phyloP scores from a whole-genome alignment of 768 basidiomycete genomes.

The Lanmaoa rubissima region DNA sequence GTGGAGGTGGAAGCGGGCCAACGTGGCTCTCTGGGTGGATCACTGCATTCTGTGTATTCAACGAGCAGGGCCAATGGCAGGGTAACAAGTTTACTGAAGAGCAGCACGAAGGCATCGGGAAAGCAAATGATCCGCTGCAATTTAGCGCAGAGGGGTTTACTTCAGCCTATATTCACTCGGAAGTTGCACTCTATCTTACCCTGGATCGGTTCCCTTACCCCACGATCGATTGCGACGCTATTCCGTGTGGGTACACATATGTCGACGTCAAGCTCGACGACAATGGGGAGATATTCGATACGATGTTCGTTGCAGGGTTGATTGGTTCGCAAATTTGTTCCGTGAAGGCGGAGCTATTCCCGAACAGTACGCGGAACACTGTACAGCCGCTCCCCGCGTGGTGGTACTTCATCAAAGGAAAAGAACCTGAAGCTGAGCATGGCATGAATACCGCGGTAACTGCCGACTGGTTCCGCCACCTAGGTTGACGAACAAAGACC shows the following conservation, averaged over 20 bases:
- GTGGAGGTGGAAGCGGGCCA: not conserved
- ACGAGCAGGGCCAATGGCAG: not conserved
- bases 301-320: not conserved
- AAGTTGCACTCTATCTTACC: not conserved
- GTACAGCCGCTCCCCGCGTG: not conserved
- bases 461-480: no score
- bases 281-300: not conserved
- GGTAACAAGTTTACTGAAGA: no score
- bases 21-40: not conserved
- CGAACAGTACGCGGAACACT: not conserved
- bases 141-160: not conserved
- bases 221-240: not conserved
- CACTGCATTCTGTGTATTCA: not conserved
- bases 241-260: not conserved
- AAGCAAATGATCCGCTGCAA: not conserved
- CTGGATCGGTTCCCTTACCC: not conserved
- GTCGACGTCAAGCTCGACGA: slow-evolving; percentile 1
- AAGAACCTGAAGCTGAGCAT: not conserved
- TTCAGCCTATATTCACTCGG: not conserved
- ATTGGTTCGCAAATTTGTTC: not conserved
- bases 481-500: no score
- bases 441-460: no score
- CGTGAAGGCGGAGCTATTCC: not conserved
- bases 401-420: not conserved
- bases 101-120: no score